These are phyloP conservation scores for Mollisiaceae sp. DNA, from an alignment of 2,329 filamentous ascomycete species.

Conservation along the genomic window DNA sequence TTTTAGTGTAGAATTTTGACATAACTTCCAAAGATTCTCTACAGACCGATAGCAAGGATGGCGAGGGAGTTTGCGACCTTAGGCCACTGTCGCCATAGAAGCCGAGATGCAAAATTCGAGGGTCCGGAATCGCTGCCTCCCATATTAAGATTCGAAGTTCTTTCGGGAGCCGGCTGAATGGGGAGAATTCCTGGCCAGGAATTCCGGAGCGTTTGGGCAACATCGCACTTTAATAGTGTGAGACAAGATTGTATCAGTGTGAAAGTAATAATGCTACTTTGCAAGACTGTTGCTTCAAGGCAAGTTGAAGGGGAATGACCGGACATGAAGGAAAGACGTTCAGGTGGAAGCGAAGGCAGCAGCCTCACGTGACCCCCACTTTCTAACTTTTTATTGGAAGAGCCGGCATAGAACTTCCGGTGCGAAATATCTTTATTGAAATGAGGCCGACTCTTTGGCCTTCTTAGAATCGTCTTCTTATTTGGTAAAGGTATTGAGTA, in stretches of 20 bases:
- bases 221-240: neutral
- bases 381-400: no score
- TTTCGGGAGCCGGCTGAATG: neutral
- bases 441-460: no score
- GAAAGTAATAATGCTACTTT: neutral
- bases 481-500: no score
- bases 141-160: neutral
- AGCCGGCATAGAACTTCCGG: no score
- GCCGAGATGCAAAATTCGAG: neutral
- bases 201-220: neutral
- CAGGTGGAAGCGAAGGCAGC: neutral
- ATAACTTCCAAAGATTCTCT: neutral
- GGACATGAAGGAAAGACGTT: neutral
- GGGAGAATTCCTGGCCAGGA: neutral
- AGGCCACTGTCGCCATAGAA: neutral
- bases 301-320: no score
- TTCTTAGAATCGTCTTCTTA: no score
- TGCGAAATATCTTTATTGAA: no score
- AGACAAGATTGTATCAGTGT: neutral
- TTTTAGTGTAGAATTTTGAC: neutral
- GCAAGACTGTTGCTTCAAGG: neutral
- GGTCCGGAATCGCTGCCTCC: neutral
- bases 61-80: neutral
- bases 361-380: neutral
- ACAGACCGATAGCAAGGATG: neutral